Percentiles rank a stretch among this genome's conserved stretches.
These are phyloP conservation scores for Skeletonema tropicum DNA, from an alignment of 108 stramenopile genomes.

Conservation along the genomic window DNA sequence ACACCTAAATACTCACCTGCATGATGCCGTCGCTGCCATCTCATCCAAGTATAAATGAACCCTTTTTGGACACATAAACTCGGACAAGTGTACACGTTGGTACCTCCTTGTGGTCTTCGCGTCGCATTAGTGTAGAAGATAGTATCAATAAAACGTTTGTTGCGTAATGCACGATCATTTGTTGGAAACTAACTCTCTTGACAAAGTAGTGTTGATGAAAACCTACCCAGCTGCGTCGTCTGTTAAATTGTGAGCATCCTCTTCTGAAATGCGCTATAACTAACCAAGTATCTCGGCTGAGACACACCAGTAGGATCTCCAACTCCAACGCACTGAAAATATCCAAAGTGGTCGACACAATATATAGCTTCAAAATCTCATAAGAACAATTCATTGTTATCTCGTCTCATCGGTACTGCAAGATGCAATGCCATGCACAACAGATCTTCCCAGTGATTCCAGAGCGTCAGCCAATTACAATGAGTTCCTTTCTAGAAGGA, in stretches of 20 bases:
- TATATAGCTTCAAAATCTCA: background rate
- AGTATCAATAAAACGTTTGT: slow-evolving; percentile 18
- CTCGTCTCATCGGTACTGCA: background rate
- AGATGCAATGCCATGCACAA: background rate
- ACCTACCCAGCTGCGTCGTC: slow-evolving; percentile 23
- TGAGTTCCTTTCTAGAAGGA: too few species aligned
- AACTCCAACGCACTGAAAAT: slow-evolving; percentile 11
- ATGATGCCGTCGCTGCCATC: background rate
- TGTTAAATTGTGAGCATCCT: slow-evolving; percentile 31
- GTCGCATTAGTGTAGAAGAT: slow-evolving; percentile 46
- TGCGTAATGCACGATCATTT: slow-evolving; percentile 33
- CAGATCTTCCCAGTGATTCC: background rate
- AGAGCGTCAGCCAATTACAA: too few species aligned
- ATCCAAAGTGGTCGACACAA: slow-evolving; percentile 8
- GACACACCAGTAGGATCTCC: slow-evolving; percentile 18
- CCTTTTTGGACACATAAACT: slow-evolving; percentile 40
- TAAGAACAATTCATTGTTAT: background rate
- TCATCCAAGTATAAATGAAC: too few species aligned
- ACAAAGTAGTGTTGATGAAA: background rate
- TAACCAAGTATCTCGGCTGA: slow-evolving; percentile 28
- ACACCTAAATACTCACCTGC: too few species aligned
- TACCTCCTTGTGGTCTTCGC: slow-evolving; percentile 29
- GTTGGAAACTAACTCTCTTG: slow-evolving; percentile 30
- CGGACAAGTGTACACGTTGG: slow-evolving; percentile 19
- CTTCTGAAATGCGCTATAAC: slow-evolving; percentile 33